Conservation (phyloP, 2,329 filamentous ascomycete species). For the Blastomyces gilchristii region DNA sequence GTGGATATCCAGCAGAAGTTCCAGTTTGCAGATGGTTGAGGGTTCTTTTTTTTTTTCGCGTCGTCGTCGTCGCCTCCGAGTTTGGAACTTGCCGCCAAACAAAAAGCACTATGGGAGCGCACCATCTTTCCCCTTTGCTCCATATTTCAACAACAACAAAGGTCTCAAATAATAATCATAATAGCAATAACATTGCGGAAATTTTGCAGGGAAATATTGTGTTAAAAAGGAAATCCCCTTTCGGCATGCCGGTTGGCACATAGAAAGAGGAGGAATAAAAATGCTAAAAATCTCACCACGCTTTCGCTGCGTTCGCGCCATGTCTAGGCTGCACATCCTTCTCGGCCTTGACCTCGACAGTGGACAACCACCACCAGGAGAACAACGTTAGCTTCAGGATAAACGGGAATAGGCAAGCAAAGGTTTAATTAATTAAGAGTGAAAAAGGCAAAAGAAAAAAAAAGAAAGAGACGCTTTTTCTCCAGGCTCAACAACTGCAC, state of each 20-base stretch:
- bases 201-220: not conserved
- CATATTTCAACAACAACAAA: conserved; percentile 1
- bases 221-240: not conserved
- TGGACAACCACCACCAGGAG: not conserved
- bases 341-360: not conserved
- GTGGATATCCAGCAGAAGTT: not conserved
- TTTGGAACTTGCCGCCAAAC: not conserved
- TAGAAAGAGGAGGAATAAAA: not conserved
- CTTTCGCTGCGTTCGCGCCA: not conserved
- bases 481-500: not conserved
- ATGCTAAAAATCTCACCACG: conserved; percentile 3
- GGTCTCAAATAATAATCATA: not conserved
- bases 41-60: not conserved
- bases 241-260: not conserved
- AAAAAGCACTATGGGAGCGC: not conserved
- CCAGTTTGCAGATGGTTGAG: not conserved
- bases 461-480: not conserved
- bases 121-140: not conserved
- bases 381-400: conserved; percentile 4
- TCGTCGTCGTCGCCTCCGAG: not conserved
- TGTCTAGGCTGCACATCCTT: not conserved
- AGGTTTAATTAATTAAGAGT: not conserved
- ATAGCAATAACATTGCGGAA: not conserved
- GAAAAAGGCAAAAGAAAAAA: not conserved
- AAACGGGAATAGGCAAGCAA: not conserved